These are phyloP conservation scores for Micractinium sp. DNA, from an alignment of 139 green algal genomes.

Conservation along the genomic window DNA sequence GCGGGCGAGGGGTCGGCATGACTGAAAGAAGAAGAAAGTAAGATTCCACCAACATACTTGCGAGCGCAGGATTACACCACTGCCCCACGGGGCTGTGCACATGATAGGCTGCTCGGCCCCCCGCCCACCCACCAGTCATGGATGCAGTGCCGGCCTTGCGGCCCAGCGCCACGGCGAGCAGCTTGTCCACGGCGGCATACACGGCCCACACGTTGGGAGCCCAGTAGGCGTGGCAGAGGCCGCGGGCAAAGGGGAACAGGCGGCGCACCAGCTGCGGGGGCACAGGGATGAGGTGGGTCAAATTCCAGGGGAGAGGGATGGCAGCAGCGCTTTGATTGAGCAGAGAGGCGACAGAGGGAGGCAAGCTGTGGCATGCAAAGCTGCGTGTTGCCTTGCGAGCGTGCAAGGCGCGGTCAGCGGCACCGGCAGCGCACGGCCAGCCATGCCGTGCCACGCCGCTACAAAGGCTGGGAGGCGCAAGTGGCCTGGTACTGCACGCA, in stretches of 20 bases:
- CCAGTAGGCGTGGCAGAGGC: slow-evolving; percentile 96
- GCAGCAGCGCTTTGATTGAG: neutral
- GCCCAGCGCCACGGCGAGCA: slow-evolving; percentile 45
- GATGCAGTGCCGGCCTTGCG: slow-evolving; percentile 27
- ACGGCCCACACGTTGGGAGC: slow-evolving; percentile 95
- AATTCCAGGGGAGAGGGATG: neutral
- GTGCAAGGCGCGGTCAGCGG: no score
- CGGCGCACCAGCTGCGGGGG: slow-evolving; percentile 50
- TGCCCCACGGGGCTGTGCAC: no score
- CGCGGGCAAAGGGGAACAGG: slow-evolving; percentile 93
- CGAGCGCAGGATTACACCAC: no score
- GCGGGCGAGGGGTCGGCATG: neutral
- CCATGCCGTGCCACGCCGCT: neutral
- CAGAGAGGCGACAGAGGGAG: no score
- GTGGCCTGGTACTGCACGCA: neutral
- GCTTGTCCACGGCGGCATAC: slow-evolving; percentile 86
- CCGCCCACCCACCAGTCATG: slow-evolving; percentile 59
- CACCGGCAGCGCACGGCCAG: neutral
- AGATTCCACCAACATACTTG: no score
- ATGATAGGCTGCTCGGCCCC: neutral
- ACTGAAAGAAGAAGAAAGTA: neutral
- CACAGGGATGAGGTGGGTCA: neutral
- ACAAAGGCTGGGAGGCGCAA: neutral
- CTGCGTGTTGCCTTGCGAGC: no score
- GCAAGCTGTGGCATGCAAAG: no score